Base-by-base conservation (phyloP, 805 yeast genomes). In the Starmerella apicola region DNA sequence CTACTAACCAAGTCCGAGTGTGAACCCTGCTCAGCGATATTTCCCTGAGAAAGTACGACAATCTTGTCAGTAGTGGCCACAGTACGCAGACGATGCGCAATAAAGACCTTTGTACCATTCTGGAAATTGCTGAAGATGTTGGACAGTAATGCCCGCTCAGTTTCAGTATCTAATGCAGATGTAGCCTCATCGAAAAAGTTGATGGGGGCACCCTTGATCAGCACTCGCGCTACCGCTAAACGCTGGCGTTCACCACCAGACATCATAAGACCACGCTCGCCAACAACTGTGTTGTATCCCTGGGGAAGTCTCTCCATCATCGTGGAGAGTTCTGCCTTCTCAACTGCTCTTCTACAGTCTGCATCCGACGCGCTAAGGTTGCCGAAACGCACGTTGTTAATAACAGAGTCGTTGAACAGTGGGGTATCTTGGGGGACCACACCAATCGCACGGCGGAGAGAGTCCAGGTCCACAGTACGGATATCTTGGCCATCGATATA, bases 201-300 rank as follows among this genome's bases (percentile, higher is more conserved):
- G 36, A 91, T 83, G 21, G 91, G 88, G 0, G 96, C 75, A 47
- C 74, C 69, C 59, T 91, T 91, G 50, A 91, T 62, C 32, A 91
- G 60, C n/a, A 91, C 72, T 48, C 98, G 70, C 1, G 96, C 91
- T 49, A 91, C 84, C 0, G 98, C 97, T 32, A 91, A 66, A 46
- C 98, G 66, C 61, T 91, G 98, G 58, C 91, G 86, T 58, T 91
- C 98, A 45, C 98, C 98, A n/a, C 98, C 98, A 20, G 95, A 84
- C 34, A 91, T 86, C 98, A 91, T 91, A 71, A 91, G 70, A n/a
- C 98, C 98, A 4, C 69, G 67, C 59, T 91, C 98, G 36, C 98
- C 98, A 15, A 91, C 98, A 42, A 82, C 67, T 0, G 97, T 91
- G 22, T 79, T 66, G 30, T 72, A 65, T 1, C 96, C 95, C 12